A percentile compares a stretch with the other conserved stretches of the same genome.
phyloP scores from a whole-genome alignment of 225 moss, liverwort and hornwort genomes.

The Physcomitrellopsis africana region DNA sequence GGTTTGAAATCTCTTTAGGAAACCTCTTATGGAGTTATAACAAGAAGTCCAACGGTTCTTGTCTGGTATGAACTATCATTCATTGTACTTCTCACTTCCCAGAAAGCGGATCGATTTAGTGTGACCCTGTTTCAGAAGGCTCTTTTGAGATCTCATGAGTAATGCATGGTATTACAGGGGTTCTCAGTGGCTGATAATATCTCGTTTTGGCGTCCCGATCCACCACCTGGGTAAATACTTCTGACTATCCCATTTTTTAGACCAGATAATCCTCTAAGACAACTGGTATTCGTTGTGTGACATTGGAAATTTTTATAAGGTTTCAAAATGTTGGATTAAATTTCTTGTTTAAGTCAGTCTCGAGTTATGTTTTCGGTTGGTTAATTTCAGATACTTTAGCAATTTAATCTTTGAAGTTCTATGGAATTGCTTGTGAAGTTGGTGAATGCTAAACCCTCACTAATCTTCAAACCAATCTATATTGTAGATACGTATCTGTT shows the following conservation, averaged over 20 bases:
- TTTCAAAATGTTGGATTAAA: not conserved
- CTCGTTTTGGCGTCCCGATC: slow-evolving; percentile 60
- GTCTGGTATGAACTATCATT: slow-evolving; percentile 40
- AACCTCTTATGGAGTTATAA: slow-evolving; percentile 44
- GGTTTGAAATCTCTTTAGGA: slow-evolving; percentile 46
- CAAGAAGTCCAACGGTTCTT: slow-evolving; percentile 28
- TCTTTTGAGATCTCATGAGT: slow-evolving; percentile 1
- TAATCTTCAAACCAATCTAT: not conserved
- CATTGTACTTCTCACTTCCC: not conserved
- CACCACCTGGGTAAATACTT: slow-evolving; percentile 48
- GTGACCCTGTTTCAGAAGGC: not conserved
- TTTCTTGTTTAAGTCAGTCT: no score
- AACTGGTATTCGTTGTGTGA: not conserved
- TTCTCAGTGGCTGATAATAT: slow-evolving; percentile 38
- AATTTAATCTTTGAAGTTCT: not conserved
- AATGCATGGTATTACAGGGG: slow-evolving; percentile 34
- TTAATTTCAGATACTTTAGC: not conserved
- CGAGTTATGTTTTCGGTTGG: no score
- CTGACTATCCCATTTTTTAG: not conserved
- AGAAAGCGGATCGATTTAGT: not conserved
- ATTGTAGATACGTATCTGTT: slow-evolving; percentile 74
- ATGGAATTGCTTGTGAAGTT: not conserved
- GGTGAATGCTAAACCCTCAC: not conserved
- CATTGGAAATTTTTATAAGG: not conserved
- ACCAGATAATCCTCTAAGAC: not conserved